Evolutionary conservation across 1,284 basidiomycete species (phyloP), one percentile per base, ranked within the genome.

Genomic region (Naganishia sp.): DNA sequence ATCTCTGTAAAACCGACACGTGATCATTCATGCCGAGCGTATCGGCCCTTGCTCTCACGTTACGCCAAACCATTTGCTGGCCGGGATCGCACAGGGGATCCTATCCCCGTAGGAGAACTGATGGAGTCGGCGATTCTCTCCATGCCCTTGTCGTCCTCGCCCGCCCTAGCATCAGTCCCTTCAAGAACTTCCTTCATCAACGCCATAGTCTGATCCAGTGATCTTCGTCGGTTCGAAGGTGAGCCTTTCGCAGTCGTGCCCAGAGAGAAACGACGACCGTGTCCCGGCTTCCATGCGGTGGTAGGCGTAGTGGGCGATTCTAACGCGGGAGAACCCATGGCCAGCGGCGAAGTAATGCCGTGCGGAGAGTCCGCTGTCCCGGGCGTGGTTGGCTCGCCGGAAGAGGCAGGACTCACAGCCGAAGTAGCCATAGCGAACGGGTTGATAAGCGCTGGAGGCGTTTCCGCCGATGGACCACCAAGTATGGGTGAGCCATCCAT

Each of bases 151-250:
- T 79, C 77, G 28, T 64, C 55, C 9, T 75, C 76, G 53, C 72
- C 73, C 36, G 78, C 76, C 3, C 59, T 48, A 3, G 46, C 59
- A 65, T 80, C 85, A 75, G 81, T 84, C 46, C 88, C 89, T 69
- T 92, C 92, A 77, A 88, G 86, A 13, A 89, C 90, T 71, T 90
- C 90, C 79, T 93, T 89, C 75, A 99, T 96, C 79, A 98, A 86
- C 73, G 89, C 89, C 83, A 96, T 93, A 63, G 95, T 99, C 77
- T 90, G 94, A 83, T 98, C 95, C 77, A 99, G 82, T 75, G 91
- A 94, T 73, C 94, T 84, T 78, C 94, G 83, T 71, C 96, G 84
- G 67, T 89, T 99, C 75, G 90, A 94, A 11, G 96, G 95, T 75
- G 89, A 92, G 54, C 94, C 96, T 86, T 90, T 90, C 36, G 36